Percentiles rank a stretch among this genome's conserved stretches.
Evolutionary conservation across 345 rosid species (phyloP).

Genomic region (Bruguiera gymnorhiza): DNA sequence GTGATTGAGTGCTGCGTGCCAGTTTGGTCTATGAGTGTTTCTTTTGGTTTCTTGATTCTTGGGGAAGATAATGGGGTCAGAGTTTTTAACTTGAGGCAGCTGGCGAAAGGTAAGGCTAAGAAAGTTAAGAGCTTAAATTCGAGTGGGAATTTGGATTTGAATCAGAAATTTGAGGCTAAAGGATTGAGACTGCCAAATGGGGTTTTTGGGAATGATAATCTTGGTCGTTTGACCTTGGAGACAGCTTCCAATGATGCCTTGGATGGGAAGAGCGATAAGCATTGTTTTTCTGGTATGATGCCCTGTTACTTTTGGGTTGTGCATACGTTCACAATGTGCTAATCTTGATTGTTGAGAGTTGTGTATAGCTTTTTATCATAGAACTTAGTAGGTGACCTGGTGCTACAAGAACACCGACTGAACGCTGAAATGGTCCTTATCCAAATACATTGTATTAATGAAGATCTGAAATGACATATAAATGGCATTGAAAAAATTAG

Average conservation of each 20-base stretch:
- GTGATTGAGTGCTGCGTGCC: conserved; percentile 61
- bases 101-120: conserved; percentile 49
- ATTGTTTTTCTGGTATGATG: conserved; percentile 44
- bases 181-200: conserved; percentile 42
- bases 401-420: no score
- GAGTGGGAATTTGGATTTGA: conserved; percentile 19
- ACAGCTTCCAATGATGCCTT: conserved; percentile 32
- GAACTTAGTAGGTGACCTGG: no score
- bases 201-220: conserved; percentile 22
- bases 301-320: not conserved
- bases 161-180: conserved; percentile 28
- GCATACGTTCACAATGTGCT: not conserved
- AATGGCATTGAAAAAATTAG: no score
- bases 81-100: conserved; percentile 53
- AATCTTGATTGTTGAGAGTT: not conserved
- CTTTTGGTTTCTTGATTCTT: conserved; percentile 57
- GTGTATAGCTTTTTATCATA: not conserved
- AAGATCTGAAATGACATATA: no score
- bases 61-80: conserved; percentile 75
- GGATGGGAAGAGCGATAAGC: conserved; percentile 47
- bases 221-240: conserved; percentile 20
- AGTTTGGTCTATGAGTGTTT: conserved; percentile 55
- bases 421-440: no score
- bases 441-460: no score
- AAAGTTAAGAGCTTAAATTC: conserved; percentile 32